phyloP scores from a whole-genome alignment of 345 rosid species.

The Salix arbutifolia region DNA sequence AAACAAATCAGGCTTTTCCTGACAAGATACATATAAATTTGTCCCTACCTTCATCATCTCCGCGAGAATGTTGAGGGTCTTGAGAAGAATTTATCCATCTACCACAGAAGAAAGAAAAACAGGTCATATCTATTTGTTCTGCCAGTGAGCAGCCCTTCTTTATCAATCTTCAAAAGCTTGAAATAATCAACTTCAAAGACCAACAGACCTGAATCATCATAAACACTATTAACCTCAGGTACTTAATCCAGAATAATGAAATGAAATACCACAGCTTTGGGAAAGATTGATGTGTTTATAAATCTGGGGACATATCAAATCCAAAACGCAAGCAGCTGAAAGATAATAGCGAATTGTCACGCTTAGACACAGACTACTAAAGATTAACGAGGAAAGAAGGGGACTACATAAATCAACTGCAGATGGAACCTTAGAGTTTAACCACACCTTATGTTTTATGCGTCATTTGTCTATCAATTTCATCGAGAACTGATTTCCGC shows the following conservation, averaged over 20 bases:
- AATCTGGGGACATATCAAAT: not conserved
- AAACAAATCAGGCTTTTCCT: not conserved
- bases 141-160: slow-evolving; percentile 24
- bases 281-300: not conserved
- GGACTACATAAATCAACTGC: not conserved
- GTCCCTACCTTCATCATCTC: slow-evolving; percentile 57
- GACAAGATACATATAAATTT: not conserved
- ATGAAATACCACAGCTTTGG: not conserved
- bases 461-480: not conserved
- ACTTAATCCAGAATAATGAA: not conserved
- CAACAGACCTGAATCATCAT: slow-evolving; percentile 22
- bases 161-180: slow-evolving; percentile 19
- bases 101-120: slow-evolving; percentile 52
- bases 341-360: not conserved
- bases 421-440: not conserved
- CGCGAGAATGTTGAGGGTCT: slow-evolving; percentile 13
- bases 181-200: slow-evolving; percentile 17
- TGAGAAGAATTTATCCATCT: slow-evolving; percentile 16
- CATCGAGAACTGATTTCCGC: not conserved
- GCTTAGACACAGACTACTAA: not conserved
- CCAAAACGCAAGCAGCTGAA: not conserved
- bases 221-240: slow-evolving; percentile 5
- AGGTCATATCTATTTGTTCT: slow-evolving; percentile 45
- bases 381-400: not conserved
- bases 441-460: not conserved